Evolutionary conservation across 2,329 filamentous ascomycete genomes (phyloP), one percentile per base, ranked within the genome.

Genomic region (Curvularia sp.): DNA sequence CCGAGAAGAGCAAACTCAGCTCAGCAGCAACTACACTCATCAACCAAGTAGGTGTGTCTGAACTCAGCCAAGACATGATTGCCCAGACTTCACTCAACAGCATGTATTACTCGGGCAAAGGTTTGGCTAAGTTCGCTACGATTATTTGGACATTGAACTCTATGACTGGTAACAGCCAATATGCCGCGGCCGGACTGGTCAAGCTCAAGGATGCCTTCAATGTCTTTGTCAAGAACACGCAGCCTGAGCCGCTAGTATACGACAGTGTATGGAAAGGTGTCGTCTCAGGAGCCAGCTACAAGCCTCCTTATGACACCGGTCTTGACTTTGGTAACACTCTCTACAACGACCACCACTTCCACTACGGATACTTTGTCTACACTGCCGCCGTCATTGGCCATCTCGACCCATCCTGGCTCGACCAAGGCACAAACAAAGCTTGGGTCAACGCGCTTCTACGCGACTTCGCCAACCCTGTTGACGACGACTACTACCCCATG

Each of bases 241-340:
- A 78, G 62, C 64, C 63, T 42, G 89, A 79, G 54, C 86, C 86
- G 0, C 78, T 89, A 2, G 78, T 84, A 3, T 86, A 86, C 62
- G 84, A 86, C 58, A 77, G 74, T 7, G 80, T 82, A 10, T 97
- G 93, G 93, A 91, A 90, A 63, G 93, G 93, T 1, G 79, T 96
- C 3, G 91, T 96, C 1, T 95, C 92, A 0, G 88, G 88, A 7
- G 91, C 90, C 5, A 86, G 87, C 2, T 71, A 71, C 1, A 91
- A 89, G 8, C 55, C 64, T n/a, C 57, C 59, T 15, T 52, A 61
- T 38, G 65, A 66, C 38, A 75, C 85, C 6, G 88, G 89, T 1
- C 83, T 84, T 0, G 95, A 99, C 74, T 99, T 97, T 78, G 95
- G 95, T 64, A 97, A 97, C 77, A 91, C 89, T 0, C 88, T 88